phyloP scores from a whole-genome alignment of 2,329 filamentous ascomycete genomes.

The Aureobasidium namibiae region DNA sequence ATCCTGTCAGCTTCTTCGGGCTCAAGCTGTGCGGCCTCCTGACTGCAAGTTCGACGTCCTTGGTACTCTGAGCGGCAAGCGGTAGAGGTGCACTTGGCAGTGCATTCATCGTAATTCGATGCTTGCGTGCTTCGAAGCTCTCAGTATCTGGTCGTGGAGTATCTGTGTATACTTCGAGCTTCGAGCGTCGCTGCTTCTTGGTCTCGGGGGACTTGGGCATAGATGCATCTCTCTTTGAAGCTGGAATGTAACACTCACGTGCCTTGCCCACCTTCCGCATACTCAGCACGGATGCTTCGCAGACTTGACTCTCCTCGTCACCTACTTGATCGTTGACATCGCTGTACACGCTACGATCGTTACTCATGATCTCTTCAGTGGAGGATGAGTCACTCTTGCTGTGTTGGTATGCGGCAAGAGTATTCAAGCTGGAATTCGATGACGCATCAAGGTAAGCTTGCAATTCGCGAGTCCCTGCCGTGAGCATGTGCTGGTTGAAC shows the following conservation, averaged over 20 bases:
- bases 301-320: neutral
- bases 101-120: neutral
- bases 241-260: neutral
- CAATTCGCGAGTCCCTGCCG: constrained; percentile 1
- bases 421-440: neutral
- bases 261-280: constrained; percentile 3
- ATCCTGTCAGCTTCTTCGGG: neutral
- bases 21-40: neutral
- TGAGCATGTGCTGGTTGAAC: constrained; percentile 6
- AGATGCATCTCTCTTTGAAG: neutral
- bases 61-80: neutral
- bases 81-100: neutral
- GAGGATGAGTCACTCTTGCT: neutral
- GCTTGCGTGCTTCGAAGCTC: neutral
- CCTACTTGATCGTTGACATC: neutral
- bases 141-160: neutral
- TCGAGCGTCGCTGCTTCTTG: neutral
- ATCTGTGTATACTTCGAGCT: neutral
- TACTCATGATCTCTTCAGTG: neutral
- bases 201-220: neutral
- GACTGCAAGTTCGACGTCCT: neutral
- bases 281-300: neutral
- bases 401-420: neutral
- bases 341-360: neutral
- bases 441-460: neutral